Base-by-base conservation (phyloP, 306 rosid species). In the Albizia julibrissin region DNA sequence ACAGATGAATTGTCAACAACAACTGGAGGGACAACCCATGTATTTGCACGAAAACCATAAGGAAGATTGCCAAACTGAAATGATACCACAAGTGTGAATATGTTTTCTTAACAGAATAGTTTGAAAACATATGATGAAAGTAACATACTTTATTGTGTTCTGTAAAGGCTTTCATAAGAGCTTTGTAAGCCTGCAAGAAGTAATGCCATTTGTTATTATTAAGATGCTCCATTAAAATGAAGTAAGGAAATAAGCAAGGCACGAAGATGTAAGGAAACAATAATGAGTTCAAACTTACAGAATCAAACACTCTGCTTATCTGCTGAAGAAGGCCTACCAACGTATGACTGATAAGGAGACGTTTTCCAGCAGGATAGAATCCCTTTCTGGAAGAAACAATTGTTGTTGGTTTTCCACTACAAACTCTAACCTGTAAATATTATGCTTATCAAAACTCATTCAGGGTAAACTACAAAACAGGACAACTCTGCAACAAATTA, bases 31-130 rank as follows among this genome's bases (percentile, higher is more conserved):
- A 92, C 93, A 84, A 95, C 92, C 99, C 99, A 93, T n/a, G 99
- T 90, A 81, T 93, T 95, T 83, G 98, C 90, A 50, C 99, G 92
- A 80, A 93, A 95, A 80, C 98, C 99, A 19, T 95, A 93, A 29
- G 99, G 99, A 87, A 95, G 99, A 75, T 95, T 95, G 54, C 99
- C 99, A 81, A 95, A 95, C 99, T 95, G 93, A 86, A 90, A 95
- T 74, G 61, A 76, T 72, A 76, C 13, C 74, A 10, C 59, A 68
- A 68, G n/a, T 69, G 66, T 75, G 64, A 86, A 81, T 76, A 46
- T 18, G 21, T 79, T 66, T 69, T 47, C 76, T 56, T 70, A 86
- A 58, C 62, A 58, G 15, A 47, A 47, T 52, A 73, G 39, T 34
- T 75, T 37, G 43, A 71, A 81, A 46, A n/a, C 1, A 37, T 22